Evolutionary conservation across 768 basidiomycete genomes (phyloP).

Genomic region (Hypholoma fasciculare): DNA sequence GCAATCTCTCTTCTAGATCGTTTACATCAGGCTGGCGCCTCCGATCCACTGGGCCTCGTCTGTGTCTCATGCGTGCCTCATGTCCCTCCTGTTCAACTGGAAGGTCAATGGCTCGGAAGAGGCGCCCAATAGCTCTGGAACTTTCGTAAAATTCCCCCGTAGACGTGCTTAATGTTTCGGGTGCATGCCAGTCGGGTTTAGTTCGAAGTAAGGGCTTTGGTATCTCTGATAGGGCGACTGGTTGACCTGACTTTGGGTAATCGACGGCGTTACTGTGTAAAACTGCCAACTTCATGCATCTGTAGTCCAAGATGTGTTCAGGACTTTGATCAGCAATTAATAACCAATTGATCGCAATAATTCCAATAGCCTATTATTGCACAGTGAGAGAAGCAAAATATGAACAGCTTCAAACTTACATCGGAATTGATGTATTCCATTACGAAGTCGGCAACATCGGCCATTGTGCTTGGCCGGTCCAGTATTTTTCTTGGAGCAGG

Average conservation of each 20-base stretch:
- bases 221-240: slow-evolving; percentile 38
- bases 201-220: slow-evolving; percentile 35
- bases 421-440: slow-evolving; percentile 70
- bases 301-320: slow-evolving; percentile 44
- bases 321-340: slow-evolving; percentile 60
- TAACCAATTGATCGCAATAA: slow-evolving; percentile 64
- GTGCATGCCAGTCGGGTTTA: slow-evolving; percentile 68
- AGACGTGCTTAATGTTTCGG: slow-evolving; percentile 47
- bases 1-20: slow-evolving; percentile 4
- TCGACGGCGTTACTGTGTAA: slow-evolving; percentile 69
- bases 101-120: slow-evolving; percentile 63
- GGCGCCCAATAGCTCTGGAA: slow-evolving; percentile 52
- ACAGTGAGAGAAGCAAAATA: neutral
- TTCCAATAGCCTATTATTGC: slow-evolving; percentile 49
- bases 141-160: slow-evolving; percentile 51
- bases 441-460: slow-evolving; percentile 69
- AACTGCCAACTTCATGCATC: slow-evolving; percentile 53
- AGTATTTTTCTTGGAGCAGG: slow-evolving; percentile 47
- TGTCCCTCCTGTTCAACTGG: slow-evolving; percentile 30
- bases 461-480: slow-evolving; percentile 51
- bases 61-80: slow-evolving; percentile 7
- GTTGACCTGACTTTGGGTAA: slow-evolving; percentile 59
- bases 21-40: slow-evolving; percentile 10
- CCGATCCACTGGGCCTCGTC: slow-evolving; percentile 8
- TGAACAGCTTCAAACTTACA: slow-evolving; percentile 32